A percentile compares a stretch with the other conserved stretches of the same genome.
Evolutionary conservation across 352 stramenopile genomes (phyloP).

Genomic region (Aphanomyces stellatus): DNA sequence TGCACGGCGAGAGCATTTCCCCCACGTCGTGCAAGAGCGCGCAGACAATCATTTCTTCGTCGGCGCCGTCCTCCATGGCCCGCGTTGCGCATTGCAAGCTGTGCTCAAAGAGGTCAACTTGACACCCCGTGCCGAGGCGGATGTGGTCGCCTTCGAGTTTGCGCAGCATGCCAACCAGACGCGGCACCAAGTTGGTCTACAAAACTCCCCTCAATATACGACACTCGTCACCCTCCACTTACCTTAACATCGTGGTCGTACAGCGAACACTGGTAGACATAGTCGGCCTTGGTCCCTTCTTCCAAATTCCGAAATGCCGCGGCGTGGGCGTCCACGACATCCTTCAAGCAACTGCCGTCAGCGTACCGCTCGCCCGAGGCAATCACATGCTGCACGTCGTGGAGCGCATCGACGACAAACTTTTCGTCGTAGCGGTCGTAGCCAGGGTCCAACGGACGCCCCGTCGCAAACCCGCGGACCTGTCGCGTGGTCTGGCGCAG

Average conservation of each 20-base stretch:
- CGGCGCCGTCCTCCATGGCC: conserved; percentile 4
- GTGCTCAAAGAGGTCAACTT: conserved; percentile 23
- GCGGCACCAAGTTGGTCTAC: conserved; percentile 14
- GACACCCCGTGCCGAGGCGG: conserved; percentile 14
- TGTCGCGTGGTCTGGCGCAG: conserved; percentile 11
- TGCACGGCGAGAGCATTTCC: conserved; percentile 22
- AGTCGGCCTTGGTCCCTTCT: conserved; percentile 19
- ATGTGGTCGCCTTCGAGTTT: conserved; percentile 21
- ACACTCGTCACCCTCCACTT: not conserved
- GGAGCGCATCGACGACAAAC: conserved; percentile 5
- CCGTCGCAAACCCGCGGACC: not conserved
- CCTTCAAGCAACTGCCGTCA: conserved; percentile 11
- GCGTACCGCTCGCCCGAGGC: conserved; percentile 1
- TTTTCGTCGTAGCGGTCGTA: conserved; percentile 3
- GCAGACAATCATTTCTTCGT: conserved; percentile 24
- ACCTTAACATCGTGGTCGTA: conserved; percentile 21
- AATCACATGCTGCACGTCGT: conserved; percentile 1
- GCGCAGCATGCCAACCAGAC: conserved; percentile 9
- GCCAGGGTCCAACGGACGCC: conserved; percentile 14
- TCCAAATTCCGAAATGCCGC: conserved; percentile 8
- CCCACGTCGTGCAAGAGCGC: conserved; percentile 23
- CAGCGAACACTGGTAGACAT: conserved; percentile 19
- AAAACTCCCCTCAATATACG: not conserved
- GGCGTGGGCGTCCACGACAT: not conserved
- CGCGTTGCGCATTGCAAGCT: conserved; percentile 21